Conservation (phyloP, 2,329 filamentous ascomycete genomes). For the Whalleya microplaca region DNA sequence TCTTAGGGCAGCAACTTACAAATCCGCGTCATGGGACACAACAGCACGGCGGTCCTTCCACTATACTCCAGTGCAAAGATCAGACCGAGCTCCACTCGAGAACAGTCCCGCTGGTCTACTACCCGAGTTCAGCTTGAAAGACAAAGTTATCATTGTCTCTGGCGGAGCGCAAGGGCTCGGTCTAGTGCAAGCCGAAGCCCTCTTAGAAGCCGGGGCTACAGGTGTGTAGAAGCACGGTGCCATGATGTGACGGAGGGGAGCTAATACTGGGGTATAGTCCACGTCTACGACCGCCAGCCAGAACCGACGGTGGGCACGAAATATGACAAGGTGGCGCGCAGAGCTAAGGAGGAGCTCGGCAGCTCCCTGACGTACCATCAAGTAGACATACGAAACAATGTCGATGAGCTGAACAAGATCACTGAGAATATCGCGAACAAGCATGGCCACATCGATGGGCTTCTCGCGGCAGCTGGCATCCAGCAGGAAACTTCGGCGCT, state of each 20-base stretch:
- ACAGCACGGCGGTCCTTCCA: slow-evolving; percentile 17
- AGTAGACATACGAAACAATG: slow-evolving; percentile 75
- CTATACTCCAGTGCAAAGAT: slow-evolving; percentile 8
- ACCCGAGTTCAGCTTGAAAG: slow-evolving; percentile 75
- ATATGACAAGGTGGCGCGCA: slow-evolving; percentile 67
- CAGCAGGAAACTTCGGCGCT: slow-evolving; percentile 84
- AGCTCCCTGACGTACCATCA: slow-evolving; percentile 74
- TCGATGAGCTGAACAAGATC: slow-evolving; percentile 66
- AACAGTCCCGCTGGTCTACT: slow-evolving; percentile 39
- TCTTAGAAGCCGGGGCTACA: slow-evolving; percentile 78
- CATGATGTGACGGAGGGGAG: background rate
- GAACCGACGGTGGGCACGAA: slow-evolving; percentile 56
- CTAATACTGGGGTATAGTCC: slow-evolving; percentile 49
- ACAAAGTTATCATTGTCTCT: slow-evolving; percentile 76
- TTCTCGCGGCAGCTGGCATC: slow-evolving; percentile 72
- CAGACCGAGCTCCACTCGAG: slow-evolving; percentile 7
- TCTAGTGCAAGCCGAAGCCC: slow-evolving; percentile 75
- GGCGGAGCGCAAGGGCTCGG: slow-evolving; percentile 79
- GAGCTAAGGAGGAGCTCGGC: slow-evolving; percentile 66
- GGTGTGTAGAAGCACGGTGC: slow-evolving; percentile 42
- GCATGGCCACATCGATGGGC: slow-evolving; percentile 76
- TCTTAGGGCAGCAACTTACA: slow-evolving; percentile 6
- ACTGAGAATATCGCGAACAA: slow-evolving; percentile 70
- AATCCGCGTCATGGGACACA: slow-evolving; percentile 2
- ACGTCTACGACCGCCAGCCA: slow-evolving; percentile 66